Evolutionary conservation across 1,284 basidiomycete species (phyloP).

Genomic region (Apiotrichum sp.): DNA sequence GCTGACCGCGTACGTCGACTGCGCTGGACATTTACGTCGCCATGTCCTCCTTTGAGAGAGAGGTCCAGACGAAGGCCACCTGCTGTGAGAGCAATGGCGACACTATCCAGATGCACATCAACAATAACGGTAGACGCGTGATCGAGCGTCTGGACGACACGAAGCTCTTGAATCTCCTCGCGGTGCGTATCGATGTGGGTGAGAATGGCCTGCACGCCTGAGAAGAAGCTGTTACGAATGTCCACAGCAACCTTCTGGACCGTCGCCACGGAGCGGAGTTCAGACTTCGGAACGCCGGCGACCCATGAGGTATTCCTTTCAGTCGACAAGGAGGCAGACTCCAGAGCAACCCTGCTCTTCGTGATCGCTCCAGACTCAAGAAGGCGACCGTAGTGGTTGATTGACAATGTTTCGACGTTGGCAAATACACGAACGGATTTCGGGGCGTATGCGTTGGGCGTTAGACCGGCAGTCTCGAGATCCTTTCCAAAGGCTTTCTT

Average conservation of each 20-base stretch:
- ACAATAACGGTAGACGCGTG: conserved; percentile 10
- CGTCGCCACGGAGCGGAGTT: conserved; percentile 19
- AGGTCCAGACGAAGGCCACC: conserved; percentile 21
- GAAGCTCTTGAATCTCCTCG: conserved; percentile 3
- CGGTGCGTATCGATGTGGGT: conserved; percentile 11
- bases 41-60: conserved; percentile 3
- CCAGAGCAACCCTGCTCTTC: conserved; percentile 18
- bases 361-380: conserved; percentile 18
- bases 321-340: conserved; percentile 14
- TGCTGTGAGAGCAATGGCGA: conserved; percentile 12
- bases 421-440: conserved; percentile 19
- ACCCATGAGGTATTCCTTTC: conserved; percentile 10
- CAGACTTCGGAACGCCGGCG: conserved; percentile 4
- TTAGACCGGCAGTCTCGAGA: conserved; percentile 6
- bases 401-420: conserved; percentile 10
- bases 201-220: conserved; percentile 8
- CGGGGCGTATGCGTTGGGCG: background rate
- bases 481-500: conserved; percentile 22
- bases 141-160: conserved; percentile 5
- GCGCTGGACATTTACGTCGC: conserved; percentile 5
- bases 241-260: conserved; percentile 17
- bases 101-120: conserved; percentile 16
- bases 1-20: background rate
- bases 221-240: conserved; percentile 27
- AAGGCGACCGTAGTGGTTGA: conserved; percentile 26